phyloP scores from a whole-genome alignment of 2,329 filamentous ascomycete species.

The Septoria petroselini region DNA sequence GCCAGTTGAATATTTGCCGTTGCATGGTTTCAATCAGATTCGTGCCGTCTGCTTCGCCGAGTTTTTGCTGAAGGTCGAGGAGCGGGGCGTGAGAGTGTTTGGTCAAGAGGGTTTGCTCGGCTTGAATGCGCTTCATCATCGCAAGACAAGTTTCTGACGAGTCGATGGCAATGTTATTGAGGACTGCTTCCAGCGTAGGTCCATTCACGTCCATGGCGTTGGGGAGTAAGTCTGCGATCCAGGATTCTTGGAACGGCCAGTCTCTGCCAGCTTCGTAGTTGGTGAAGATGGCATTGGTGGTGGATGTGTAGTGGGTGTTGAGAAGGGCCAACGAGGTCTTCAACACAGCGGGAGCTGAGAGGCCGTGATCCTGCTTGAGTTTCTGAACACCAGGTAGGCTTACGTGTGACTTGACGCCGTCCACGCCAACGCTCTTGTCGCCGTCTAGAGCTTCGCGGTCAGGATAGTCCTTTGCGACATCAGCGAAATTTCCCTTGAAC shows the following conservation, averaged over 20 bases:
- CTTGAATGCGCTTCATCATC: neutral
- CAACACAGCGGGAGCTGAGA: neutral
- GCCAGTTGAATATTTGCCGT: slow-evolving; percentile 1
- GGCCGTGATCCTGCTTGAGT: neutral
- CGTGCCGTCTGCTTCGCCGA: neutral
- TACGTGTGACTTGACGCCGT: neutral
- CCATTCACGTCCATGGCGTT: neutral
- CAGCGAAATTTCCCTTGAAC: neutral
- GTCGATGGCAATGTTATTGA: neutral
- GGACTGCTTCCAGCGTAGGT: neutral
- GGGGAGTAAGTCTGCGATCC: neutral
- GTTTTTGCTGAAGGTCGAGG: neutral
- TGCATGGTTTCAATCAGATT: neutral
- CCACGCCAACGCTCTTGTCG: neutral
- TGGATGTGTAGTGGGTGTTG: neutral
- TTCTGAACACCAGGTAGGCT: neutral
- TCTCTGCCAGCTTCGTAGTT: neutral
- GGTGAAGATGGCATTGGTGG: neutral
- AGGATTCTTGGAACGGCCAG: neutral
- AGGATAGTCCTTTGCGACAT: neutral
- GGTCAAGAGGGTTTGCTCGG: neutral
- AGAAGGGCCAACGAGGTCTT: neutral
- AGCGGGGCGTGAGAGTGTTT: neutral
- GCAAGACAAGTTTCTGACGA: neutral
- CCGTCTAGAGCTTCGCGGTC: neutral